These are phyloP conservation scores for Niebla homalea DNA, from an alignment of 495 filamentous ascomycete genomes.

Conservation along the genomic window DNA sequence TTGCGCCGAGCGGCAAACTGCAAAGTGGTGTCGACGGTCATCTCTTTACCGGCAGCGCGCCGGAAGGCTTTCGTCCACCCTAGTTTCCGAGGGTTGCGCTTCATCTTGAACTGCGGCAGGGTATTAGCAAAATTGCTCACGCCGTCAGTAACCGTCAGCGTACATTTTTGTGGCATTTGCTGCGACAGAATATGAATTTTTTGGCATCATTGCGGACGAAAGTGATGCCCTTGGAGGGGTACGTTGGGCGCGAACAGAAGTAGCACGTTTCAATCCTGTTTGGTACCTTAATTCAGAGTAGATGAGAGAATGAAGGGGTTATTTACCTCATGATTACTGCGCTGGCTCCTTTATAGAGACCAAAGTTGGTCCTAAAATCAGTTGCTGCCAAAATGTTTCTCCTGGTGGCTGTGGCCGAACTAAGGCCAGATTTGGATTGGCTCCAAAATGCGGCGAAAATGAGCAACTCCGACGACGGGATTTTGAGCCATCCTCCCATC, in stretches of 20 bases:
- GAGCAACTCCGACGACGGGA: too few relatives aligned
- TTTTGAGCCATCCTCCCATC: background rate
- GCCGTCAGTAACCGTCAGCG: background rate
- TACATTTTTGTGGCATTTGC: slow-evolving; percentile 86
- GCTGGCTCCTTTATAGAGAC: too few relatives aligned
- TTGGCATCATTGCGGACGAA: slow-evolving; percentile 73
- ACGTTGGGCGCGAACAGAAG: slow-evolving; percentile 77
- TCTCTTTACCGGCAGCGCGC: slow-evolving; percentile 71
- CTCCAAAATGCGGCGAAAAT: too few relatives aligned
- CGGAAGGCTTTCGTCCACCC: slow-evolving; percentile 81
- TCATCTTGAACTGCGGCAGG: slow-evolving; percentile 71
- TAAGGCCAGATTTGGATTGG: too few relatives aligned
- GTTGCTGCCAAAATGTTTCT: too few relatives aligned
- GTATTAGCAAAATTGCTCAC: background rate
- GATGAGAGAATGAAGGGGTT: too few relatives aligned
- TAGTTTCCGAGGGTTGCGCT: slow-evolving; percentile 71
- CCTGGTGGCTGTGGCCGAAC: background rate
- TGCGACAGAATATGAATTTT: slow-evolving; percentile 62
- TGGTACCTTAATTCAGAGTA: too few relatives aligned
- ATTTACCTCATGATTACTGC: too few relatives aligned
- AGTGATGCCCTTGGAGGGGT: slow-evolving; percentile 64
- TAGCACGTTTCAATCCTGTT: slow-evolving; percentile 61
- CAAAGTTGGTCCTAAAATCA: too few relatives aligned
- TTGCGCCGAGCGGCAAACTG: slow-evolving; percentile 87
- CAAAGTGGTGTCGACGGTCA: slow-evolving; percentile 88